Conservation (phyloP, 2,329 filamentous ascomycete genomes). For the Xylariaceae sp. region DNA sequence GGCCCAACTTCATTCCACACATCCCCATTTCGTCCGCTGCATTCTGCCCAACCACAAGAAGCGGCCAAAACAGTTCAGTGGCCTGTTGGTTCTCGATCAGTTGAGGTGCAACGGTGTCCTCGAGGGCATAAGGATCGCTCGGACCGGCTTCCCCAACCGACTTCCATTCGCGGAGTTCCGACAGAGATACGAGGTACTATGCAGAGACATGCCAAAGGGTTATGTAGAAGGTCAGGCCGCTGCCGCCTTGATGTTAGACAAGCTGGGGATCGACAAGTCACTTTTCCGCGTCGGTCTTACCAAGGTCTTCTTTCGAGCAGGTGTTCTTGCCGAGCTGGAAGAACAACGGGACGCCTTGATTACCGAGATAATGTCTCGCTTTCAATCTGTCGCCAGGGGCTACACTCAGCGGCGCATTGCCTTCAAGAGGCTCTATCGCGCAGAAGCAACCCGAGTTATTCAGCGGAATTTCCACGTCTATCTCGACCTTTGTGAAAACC, state of each 20-base stretch:
- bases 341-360: constrained; percentile 91
- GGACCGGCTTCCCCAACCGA: constrained; percentile 93
- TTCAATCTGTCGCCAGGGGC: constrained; percentile 86
- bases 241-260: constrained; percentile 80
- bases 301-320: constrained; percentile 96
- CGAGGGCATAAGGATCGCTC: constrained; percentile 95
- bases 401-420: constrained; percentile 82
- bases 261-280: constrained; percentile 74
- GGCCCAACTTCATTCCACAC: constrained; percentile 87
- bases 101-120: constrained; percentile 97
- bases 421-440: constrained; percentile 87
- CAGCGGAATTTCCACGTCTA: constrained; percentile 93
- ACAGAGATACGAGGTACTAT: constrained; percentile 91
- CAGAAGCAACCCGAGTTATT: constrained; percentile 90
- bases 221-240: constrained; percentile 86
- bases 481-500: constrained; percentile 78
- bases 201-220: constrained; percentile 76
- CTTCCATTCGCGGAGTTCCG: constrained; percentile 90
- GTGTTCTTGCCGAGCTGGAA: constrained; percentile 92
- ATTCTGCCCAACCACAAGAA: constrained; percentile 99
- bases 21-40: constrained; percentile 96
- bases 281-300: constrained; percentile 91
- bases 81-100: constrained; percentile 89
- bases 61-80: constrained; percentile 84
- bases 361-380: constrained; percentile 84